Evolutionary conservation across 2,329 filamentous ascomycete genomes (phyloP).

Genomic region (Aspergillus aculeatus): DNA sequence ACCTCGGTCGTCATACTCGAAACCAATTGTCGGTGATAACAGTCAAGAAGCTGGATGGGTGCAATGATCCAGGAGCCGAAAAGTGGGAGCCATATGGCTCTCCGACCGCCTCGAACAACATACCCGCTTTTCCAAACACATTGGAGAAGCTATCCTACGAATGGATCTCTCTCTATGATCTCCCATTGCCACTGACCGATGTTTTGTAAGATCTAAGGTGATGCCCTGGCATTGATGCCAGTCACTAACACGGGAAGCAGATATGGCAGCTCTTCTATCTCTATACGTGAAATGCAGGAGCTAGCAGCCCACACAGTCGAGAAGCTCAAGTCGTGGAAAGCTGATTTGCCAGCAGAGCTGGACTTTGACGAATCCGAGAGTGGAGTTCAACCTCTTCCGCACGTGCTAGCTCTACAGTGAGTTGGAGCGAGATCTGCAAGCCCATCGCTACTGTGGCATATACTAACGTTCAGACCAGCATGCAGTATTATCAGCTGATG

Average conservation of each 20-base stretch:
- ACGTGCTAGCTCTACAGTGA: constrained; percentile 5
- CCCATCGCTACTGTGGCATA: neutral
- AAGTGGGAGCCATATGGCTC: constrained; percentile 33
- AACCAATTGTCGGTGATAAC: constrained; percentile 38
- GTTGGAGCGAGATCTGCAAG: neutral
- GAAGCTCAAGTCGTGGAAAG: neutral
- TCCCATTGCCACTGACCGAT: constrained; percentile 2
- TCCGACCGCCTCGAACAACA: constrained; percentile 26
- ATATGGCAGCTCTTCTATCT: constrained; percentile 36
- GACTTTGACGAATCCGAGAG: neutral
- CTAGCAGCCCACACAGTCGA: constrained; percentile 10
- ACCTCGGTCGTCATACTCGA: constrained; percentile 44
- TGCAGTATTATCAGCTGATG: constrained; percentile 47
- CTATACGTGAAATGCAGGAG: constrained; percentile 32
- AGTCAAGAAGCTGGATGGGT: constrained; percentile 37
- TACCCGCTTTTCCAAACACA: neutral
- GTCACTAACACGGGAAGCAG: constrained; percentile 9
- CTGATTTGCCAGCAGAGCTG: neutral
- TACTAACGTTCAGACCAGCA: constrained; percentile 21
- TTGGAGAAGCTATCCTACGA: neutral
- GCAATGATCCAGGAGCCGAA: constrained; percentile 19
- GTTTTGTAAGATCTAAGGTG: neutral
- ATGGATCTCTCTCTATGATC: constrained; percentile 4
- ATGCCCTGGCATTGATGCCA: neutral
- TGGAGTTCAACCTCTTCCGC: neutral